Base-by-base conservation (phyloP, 345 rosid species). In the Euphorbia pulcherrima region DNA sequence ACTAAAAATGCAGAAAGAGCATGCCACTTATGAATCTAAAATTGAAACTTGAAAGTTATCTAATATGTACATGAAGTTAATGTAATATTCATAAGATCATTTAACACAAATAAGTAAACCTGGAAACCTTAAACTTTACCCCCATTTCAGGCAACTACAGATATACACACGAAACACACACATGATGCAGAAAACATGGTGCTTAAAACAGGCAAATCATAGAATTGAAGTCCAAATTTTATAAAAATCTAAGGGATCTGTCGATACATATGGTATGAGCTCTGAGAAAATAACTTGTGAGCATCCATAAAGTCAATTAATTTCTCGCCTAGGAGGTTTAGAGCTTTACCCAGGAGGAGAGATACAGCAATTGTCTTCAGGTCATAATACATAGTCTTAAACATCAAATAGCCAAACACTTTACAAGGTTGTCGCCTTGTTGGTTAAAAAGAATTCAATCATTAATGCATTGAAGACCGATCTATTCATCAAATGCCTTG, bases 1-100 rank as follows among this genome's bases (percentile, higher is more conserved):
- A 14, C 5, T 48, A 48, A 65, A 28, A 63, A 41, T 28, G n/a
- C 56, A 61, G 39, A 73, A 40, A 28, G 64, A 53, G 41, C 56
- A 18, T 65, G 44, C 12, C 24, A 60, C 5, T 20, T 9, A 30
- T 40, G 9, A 18, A 71, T 28, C 23, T 28, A 47, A 24, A 64
- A 47, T n/a, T 40, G n/a, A 40, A 27, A 13, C 0, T 59, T 40
- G n/a, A 40, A 27, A 13, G 0, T 59, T 8, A 60, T 60, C 26
- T 60, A 60, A 9, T 20, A 17, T 6, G 5, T 28, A 64, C 56
- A 10, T 21, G 41, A 17, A 64, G 50, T 3, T 47, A 56, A 64
- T 13, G 23, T 9, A 53, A 5, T 37, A 60, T 37, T n/a, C 30
- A 4, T 10, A n/a, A 53, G 14, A 52, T 27, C 10, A 20, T 1